Conservation (phyloP, 352 stramenopile genomes). For the Albugo candida region DNA sequence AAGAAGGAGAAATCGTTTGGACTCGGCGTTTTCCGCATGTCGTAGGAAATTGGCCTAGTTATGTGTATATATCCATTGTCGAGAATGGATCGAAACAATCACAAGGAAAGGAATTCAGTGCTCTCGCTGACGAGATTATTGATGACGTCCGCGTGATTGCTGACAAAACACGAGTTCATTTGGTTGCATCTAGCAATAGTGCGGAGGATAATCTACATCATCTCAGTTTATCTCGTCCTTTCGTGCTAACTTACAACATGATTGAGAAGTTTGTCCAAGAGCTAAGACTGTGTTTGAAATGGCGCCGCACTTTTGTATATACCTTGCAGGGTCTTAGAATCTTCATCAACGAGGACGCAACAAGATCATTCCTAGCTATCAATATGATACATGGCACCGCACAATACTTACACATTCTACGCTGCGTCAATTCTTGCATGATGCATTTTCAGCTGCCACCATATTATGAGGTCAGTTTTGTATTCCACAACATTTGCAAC, state of each 20-base stretch:
- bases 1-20: constrained; percentile 10
- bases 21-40: constrained; percentile 49
- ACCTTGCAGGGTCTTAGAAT: constrained; percentile 19
- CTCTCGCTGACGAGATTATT: constrained; percentile 14
- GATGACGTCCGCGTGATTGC: background rate
- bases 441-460: constrained; percentile 18
- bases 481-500: background rate
- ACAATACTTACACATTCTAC: constrained; percentile 19
- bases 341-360: constrained; percentile 52
- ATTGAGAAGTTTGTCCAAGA: constrained; percentile 48
- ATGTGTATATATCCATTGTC: constrained; percentile 32
- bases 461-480: constrained; percentile 35
- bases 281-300: constrained; percentile 44
- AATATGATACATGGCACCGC: constrained; percentile 17
- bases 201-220: constrained; percentile 11
- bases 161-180: background rate
- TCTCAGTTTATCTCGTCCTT: constrained; percentile 59
- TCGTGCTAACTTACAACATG: constrained; percentile 43
- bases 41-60: constrained; percentile 66
- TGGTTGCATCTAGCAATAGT: background rate
- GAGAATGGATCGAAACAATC: constrained; percentile 11
- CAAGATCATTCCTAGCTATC: constrained; percentile 52
- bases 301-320: constrained; percentile 25
- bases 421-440: constrained; percentile 45
- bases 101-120: constrained; percentile 13